phyloP scores from a whole-genome alignment of 2,329 filamentous ascomycete genomes.

The Neopestalotiopsis sp. region DNA sequence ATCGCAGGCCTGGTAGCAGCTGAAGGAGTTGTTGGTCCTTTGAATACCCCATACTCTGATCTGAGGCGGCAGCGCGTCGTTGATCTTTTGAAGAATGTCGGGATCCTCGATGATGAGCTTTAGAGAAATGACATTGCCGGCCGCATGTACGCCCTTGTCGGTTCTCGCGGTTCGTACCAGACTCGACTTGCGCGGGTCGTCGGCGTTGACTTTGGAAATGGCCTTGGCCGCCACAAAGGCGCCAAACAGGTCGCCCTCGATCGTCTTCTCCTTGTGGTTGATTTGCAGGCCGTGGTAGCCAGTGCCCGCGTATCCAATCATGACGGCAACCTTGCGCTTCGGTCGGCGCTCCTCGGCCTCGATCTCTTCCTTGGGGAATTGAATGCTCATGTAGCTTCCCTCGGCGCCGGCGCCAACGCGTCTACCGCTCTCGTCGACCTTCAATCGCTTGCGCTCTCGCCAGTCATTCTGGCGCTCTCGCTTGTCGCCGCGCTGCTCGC shows the following conservation, averaged over 20 bases:
- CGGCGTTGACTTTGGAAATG: conserved; percentile 95
- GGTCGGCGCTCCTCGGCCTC: conserved; percentile 84
- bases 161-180: conserved; percentile 93
- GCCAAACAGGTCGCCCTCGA: conserved; percentile 92
- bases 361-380: conserved; percentile 79
- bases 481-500: conserved; percentile 52
- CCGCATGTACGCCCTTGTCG: conserved; percentile 96
- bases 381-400: conserved; percentile 61
- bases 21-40: conserved; percentile 88
- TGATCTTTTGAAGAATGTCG: conserved; percentile 90
- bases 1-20: conserved; percentile 93
- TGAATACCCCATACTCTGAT: conserved; percentile 96
- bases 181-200: conserved; percentile 95
- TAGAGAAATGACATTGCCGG: conserved; percentile 91
- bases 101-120: conserved; percentile 95
- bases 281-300: conserved; percentile 99
- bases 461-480: conserved; percentile 52
- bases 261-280: conserved; percentile 81
- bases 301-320: conserved; percentile 94
- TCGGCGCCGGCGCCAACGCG: conserved; percentile 36
- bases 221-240: conserved; percentile 91
- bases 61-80: conserved; percentile 80
- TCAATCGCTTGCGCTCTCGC: conserved; percentile 60
- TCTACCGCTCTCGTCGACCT: conserved; percentile 44
- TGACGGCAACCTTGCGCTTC: conserved; percentile 94